phyloP scores from a whole-genome alignment of 1,284 basidiomycete genomes.

The Cutaneotrichosporon cavernicola region DNA sequence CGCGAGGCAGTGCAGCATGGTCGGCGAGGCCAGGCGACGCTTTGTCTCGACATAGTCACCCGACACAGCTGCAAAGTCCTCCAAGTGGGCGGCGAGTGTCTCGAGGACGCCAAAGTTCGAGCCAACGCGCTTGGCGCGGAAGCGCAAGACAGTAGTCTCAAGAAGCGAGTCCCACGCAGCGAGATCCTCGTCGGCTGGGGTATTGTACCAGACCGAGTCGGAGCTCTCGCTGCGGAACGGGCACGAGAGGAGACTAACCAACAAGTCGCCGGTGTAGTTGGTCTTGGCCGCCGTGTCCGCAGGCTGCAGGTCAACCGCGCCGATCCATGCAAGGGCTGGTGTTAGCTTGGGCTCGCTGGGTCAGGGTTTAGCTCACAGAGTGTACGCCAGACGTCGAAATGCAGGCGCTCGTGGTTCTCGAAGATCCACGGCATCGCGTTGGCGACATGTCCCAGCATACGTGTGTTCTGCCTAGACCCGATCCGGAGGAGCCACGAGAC shows the following conservation, averaged over 20 bases:
- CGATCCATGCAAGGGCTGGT: slow-evolving; percentile 37
- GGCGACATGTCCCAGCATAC: slow-evolving; percentile 44
- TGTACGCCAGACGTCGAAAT: slow-evolving; percentile 44
- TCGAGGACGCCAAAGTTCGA: slow-evolving; percentile 48
- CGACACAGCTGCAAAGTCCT: slow-evolving; percentile 32
- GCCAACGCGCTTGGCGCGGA: slow-evolving; percentile 41
- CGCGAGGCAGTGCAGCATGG: slow-evolving; percentile 43
- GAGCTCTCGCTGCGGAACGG: slow-evolving; percentile 39
- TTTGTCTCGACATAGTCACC: slow-evolving; percentile 10
- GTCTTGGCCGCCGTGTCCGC: slow-evolving; percentile 28
- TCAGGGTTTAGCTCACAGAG: slow-evolving; percentile 12
- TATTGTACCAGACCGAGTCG: slow-evolving; percentile 40
- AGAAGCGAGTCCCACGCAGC: slow-evolving; percentile 39
- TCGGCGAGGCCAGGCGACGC: slow-evolving; percentile 29
- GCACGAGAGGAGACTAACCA: slow-evolving; percentile 42
- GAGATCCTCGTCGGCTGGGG: slow-evolving; percentile 30
- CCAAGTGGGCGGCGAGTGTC: slow-evolving; percentile 41
- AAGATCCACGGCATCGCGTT: slow-evolving; percentile 44
- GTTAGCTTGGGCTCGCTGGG: background rate
- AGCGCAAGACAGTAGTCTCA: slow-evolving; percentile 37
- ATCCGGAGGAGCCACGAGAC: slow-evolving; percentile 27
- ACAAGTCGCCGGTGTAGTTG: slow-evolving; percentile 45
- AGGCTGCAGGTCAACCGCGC: slow-evolving; percentile 34
- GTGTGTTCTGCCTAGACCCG: slow-evolving; percentile 30
- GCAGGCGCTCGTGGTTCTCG: slow-evolving; percentile 33